phyloP scores from a whole-genome alignment of 2,329 filamentous ascomycete genomes.

The Penicillium hordei region DNA sequence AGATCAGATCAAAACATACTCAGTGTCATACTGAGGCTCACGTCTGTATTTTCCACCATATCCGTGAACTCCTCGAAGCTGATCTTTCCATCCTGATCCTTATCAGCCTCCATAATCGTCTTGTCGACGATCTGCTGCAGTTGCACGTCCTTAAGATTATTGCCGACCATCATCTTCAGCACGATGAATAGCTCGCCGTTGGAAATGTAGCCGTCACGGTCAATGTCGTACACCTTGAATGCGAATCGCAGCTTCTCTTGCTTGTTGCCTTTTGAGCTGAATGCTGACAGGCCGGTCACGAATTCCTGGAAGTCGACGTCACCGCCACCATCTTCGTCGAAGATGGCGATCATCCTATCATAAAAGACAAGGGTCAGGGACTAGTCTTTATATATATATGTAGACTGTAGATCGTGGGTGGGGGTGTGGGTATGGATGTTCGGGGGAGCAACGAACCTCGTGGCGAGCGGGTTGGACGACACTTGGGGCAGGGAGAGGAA shows the following conservation, averaged over 20 bases:
- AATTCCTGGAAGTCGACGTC: slow-evolving; percentile 99
- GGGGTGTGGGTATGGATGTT: neutral
- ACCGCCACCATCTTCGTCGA: slow-evolving; percentile 96
- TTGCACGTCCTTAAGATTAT: slow-evolving; percentile 98
- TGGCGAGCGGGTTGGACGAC: slow-evolving; percentile 94
- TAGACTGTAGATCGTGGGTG: neutral
- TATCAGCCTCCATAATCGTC: slow-evolving; percentile 99
- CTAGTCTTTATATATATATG: too few relatives aligned
- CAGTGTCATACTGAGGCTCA: slow-evolving; percentile 67
- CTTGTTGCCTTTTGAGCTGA: slow-evolving; percentile 98
- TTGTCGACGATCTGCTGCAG: slow-evolving; percentile 99
- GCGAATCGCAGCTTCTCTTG: slow-evolving; percentile 97
- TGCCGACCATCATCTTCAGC: slow-evolving; percentile 99
- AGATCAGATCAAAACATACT: slow-evolving; percentile 45
- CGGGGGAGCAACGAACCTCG: slow-evolving; percentile 60
- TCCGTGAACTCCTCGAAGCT: slow-evolving; percentile 98
- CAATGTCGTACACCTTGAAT: slow-evolving; percentile 99
- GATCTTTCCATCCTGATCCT: slow-evolving; percentile 95
- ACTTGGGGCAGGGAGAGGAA: slow-evolving; percentile 97
- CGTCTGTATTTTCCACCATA: slow-evolving; percentile 94
- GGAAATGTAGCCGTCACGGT: slow-evolving; percentile 96
- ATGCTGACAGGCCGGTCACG: slow-evolving; percentile 89
- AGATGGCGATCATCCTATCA: slow-evolving; percentile 93
- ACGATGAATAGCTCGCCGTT: slow-evolving; percentile 99
- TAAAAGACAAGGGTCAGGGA: neutral